phyloP scores from a whole-genome alignment of 768 basidiomycete genomes.

The Mycena metata region DNA sequence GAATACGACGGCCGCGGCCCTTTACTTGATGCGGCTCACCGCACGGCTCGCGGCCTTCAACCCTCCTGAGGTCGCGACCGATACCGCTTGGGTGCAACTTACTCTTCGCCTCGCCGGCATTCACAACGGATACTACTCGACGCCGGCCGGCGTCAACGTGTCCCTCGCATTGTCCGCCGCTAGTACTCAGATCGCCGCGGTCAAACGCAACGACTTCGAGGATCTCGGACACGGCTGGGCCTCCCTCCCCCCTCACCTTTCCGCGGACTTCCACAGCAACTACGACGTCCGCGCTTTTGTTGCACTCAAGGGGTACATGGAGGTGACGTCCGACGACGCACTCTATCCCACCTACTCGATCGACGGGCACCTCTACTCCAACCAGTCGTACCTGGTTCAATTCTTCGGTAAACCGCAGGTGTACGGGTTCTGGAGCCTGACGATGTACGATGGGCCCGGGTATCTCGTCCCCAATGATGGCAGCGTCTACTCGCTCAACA shows the following conservation, averaged over 20 bases:
- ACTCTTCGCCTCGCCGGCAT: slow-evolving; percentile 19
- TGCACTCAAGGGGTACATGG: slow-evolving; percentile 14
- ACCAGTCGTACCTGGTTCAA: slow-evolving; percentile 21
- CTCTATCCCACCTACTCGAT: slow-evolving; percentile 17
- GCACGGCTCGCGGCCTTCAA: slow-evolving; percentile 23
- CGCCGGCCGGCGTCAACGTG: slow-evolving; percentile 21
- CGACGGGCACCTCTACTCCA: background rate
- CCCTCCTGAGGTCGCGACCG: slow-evolving; percentile 4
- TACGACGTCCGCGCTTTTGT: slow-evolving; percentile 19
- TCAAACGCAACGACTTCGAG: background rate
- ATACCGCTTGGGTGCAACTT: background rate
- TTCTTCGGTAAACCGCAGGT: slow-evolving; percentile 26
- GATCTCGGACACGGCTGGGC: slow-evolving; percentile 1
- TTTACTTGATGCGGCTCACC: slow-evolving; percentile 18
- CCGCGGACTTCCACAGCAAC: slow-evolving; percentile 14
- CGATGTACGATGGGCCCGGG: slow-evolving; percentile 26
- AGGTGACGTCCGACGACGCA: slow-evolving; percentile 8
- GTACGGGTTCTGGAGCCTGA: slow-evolving; percentile 31
- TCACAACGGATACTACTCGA: slow-evolving; percentile 1
- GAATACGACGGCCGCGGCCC: too few relatives aligned
- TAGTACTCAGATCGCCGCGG: too few relatives aligned
- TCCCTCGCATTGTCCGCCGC: background rate
- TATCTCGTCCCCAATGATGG: slow-evolving; percentile 16
- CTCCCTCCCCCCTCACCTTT: background rate
- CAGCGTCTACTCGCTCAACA: slow-evolving; percentile 6